Evolutionary conservation across 148 eudicot species (phyloP).

Genomic region (Cornus kousa): DNA sequence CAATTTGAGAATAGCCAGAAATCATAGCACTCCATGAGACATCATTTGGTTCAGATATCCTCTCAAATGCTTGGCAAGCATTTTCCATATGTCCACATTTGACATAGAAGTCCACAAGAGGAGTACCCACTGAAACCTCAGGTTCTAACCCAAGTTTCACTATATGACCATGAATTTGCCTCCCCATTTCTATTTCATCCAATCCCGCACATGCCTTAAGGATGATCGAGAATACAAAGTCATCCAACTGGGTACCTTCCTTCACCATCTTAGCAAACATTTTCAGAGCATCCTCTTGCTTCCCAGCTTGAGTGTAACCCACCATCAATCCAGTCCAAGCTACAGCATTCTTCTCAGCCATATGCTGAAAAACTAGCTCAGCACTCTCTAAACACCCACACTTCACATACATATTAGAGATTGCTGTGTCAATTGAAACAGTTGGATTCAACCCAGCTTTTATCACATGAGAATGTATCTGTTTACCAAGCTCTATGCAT

Average conservation of each 20-base stretch:
- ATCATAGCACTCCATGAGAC: slow-evolving; percentile 37
- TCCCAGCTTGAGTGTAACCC: slow-evolving; percentile 25
- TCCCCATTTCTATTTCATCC: slow-evolving; percentile 19
- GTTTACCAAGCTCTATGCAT: slow-evolving; percentile 26
- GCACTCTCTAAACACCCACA: slow-evolving; percentile 31
- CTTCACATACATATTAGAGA: slow-evolving; percentile 37
- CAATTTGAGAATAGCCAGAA: slow-evolving; percentile 26
- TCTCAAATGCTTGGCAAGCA: slow-evolving; percentile 21
- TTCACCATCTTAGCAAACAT: slow-evolving; percentile 22
- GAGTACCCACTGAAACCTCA: slow-evolving; percentile 33
- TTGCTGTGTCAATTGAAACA: slow-evolving; percentile 20
- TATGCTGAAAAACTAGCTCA: slow-evolving; percentile 14
- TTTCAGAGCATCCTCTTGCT: slow-evolving; percentile 14
- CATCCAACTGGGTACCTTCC: slow-evolving; percentile 28
- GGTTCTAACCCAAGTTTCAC: slow-evolving; percentile 23
- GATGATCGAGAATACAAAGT: slow-evolving; percentile 33
- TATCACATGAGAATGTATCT: slow-evolving; percentile 34
- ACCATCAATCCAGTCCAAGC: slow-evolving; percentile 36
- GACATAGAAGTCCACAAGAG: slow-evolving; percentile 32
- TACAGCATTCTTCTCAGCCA: slow-evolving; percentile 31
- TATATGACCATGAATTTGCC: slow-evolving; percentile 22
- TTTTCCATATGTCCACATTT: slow-evolving; percentile 27
- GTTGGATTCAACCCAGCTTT: slow-evolving; percentile 20
- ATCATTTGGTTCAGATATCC: slow-evolving; percentile 29
- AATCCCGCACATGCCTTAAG: slow-evolving; percentile 29